Conservation (phyloP, 352 stramenopile species). For the Phytophthora tubulina region DNA sequence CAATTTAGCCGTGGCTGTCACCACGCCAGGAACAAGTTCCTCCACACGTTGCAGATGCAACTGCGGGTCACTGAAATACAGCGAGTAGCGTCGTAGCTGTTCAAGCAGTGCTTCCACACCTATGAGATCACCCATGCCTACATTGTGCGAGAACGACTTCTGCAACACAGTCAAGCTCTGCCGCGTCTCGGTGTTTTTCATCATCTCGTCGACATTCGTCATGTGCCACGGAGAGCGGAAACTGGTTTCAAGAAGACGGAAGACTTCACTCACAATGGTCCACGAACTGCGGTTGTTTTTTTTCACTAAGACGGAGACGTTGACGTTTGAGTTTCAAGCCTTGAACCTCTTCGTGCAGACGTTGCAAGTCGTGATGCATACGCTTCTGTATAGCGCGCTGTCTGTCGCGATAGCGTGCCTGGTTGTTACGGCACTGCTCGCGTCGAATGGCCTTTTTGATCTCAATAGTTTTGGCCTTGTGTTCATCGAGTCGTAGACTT, state of each 20-base stretch:
- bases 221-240: constrained; percentile 24
- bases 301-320: not conserved
- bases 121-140: constrained; percentile 16
- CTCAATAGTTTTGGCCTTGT: constrained; percentile 1
- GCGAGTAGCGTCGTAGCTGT: constrained; percentile 21
- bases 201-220: constrained; percentile 19
- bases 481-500: not conserved
- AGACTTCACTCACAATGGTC: constrained; percentile 21
- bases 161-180: constrained; percentile 4
- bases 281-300: constrained; percentile 16
- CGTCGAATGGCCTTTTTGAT: constrained; percentile 26
- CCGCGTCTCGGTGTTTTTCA: constrained; percentile 4
- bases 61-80: constrained; percentile 25
- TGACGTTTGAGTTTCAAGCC: constrained; percentile 14
- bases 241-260: constrained; percentile 21
- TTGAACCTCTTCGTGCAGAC: constrained; percentile 18
- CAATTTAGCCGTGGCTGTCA: constrained; percentile 8
- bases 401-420: constrained; percentile 34
- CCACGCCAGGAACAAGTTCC: constrained; percentile 2
- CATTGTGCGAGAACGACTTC: constrained; percentile 10
- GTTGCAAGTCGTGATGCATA: constrained; percentile 8
- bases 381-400: not conserved
- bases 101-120: constrained; percentile 18
- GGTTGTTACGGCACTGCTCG: constrained; percentile 31
- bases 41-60: constrained; percentile 21